Evolutionary conservation across 2,329 filamentous ascomycete species (phyloP).

Genomic region (Apiospora hydei): DNA sequence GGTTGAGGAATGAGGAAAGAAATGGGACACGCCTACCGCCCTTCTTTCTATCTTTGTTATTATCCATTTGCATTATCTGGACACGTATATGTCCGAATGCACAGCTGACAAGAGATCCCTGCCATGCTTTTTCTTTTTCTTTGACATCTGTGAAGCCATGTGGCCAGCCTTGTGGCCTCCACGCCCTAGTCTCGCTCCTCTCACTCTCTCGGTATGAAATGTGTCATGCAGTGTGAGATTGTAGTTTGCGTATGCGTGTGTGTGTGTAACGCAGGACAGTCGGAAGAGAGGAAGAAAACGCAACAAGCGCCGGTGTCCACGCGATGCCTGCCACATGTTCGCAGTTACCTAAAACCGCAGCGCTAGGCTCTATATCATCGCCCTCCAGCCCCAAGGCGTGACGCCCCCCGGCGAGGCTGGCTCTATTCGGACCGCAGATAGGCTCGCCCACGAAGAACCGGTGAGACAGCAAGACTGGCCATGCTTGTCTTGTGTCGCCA

Average conservation of each 20-base stretch:
- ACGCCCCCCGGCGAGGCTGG: not conserved
- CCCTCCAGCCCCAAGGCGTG: not conserved
- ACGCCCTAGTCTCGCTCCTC: not conserved
- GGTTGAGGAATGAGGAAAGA: not conserved
- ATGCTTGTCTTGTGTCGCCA: slow-evolving; percentile 7
- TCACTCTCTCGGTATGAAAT: not conserved
- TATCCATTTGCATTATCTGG: not conserved
- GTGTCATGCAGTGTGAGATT: not conserved
- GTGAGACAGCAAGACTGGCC: not conserved
- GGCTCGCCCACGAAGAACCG: not conserved
- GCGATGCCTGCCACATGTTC: slow-evolving; percentile 16
- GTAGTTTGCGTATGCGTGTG: not conserved
- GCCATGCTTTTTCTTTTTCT: not conserved
- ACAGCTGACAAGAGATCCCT: not conserved
- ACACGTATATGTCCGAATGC: slow-evolving; percentile 8
- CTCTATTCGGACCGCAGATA: not conserved
- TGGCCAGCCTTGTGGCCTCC: not conserved
- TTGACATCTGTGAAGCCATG: slow-evolving; percentile 1
- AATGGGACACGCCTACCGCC: not conserved
- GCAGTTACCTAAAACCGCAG: not conserved
- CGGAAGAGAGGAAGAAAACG: not conserved
- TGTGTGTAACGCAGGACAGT: not conserved
- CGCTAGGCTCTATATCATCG: slow-evolving; percentile 1
- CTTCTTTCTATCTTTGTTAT: not conserved
- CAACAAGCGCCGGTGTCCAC: not conserved